phyloP scores from a whole-genome alignment of 306 rosid genomes.

The Prunus campanulata region DNA sequence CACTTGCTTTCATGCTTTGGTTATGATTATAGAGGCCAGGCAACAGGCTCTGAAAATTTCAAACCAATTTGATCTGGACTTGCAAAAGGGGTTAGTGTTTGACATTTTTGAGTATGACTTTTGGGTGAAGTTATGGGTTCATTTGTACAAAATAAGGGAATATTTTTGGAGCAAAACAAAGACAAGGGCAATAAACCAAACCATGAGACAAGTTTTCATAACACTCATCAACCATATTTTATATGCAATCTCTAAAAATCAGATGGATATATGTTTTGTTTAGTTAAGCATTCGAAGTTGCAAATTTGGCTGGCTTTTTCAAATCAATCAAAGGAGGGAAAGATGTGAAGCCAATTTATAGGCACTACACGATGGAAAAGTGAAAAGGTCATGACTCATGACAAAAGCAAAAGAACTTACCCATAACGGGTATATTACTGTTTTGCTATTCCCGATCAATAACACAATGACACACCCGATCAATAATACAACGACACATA shows the following conservation, averaged over 20 bases:
- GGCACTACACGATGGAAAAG: slow-evolving; percentile 2
- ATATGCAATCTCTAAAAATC: neutral
- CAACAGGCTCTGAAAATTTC: slow-evolving; percentile 44
- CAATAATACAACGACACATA: too few relatives aligned
- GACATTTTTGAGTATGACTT: slow-evolving; percentile 42
- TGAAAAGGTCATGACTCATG: neutral
- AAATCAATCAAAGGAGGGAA: neutral
- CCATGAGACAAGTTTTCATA: slow-evolving; percentile 15
- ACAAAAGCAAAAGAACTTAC: too few relatives aligned
- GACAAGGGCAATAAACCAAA: slow-evolving; percentile 24
- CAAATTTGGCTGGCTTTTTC: neutral
- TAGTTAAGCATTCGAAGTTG: neutral
- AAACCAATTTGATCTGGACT: slow-evolving; percentile 21
- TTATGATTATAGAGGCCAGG: slow-evolving; percentile 11
- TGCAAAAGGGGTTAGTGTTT: slow-evolving; percentile 11
- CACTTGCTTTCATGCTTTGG: slow-evolving; percentile 11
- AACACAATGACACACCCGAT: accelerated
- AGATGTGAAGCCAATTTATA: neutral
- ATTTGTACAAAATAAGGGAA: slow-evolving; percentile 8
- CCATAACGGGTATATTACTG: accelerated
- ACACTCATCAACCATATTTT: slow-evolving; percentile 11
- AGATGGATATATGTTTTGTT: neutral
- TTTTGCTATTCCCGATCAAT: accelerated
- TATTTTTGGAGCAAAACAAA: neutral
- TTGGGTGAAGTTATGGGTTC: slow-evolving; percentile 1